Percentiles rank a stretch among this genome's conserved stretches.
These are phyloP conservation scores for Sclerotiophoma versabilis DNA, from an alignment of 2,329 filamentous ascomycete genomes.

Conservation along the genomic window DNA sequence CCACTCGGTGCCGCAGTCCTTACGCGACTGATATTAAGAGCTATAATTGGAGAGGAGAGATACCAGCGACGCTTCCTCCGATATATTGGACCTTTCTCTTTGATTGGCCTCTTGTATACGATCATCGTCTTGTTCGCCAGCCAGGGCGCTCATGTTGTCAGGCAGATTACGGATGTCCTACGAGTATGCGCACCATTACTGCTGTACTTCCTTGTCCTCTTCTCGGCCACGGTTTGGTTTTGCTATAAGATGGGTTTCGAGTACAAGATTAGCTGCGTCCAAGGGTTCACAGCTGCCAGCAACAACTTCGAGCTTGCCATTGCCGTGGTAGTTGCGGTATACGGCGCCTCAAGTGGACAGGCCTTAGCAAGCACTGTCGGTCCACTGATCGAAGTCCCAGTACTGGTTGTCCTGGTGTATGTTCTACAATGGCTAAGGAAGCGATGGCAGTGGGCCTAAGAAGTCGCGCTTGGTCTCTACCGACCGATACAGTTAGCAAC, in stretches of 20 bases:
- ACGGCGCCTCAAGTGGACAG: slow-evolving; percentile 78
- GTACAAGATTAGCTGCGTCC: slow-evolving; percentile 74
- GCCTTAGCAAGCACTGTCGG: slow-evolving; percentile 84
- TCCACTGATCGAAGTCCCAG: slow-evolving; percentile 85
- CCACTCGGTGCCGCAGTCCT: slow-evolving; percentile 81
- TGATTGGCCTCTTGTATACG: slow-evolving; percentile 85
- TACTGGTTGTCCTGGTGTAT: slow-evolving; percentile 80
- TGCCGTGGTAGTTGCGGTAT: slow-evolving; percentile 83
- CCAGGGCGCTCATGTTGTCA: slow-evolving; percentile 80
- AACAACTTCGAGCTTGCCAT: slow-evolving; percentile 96
- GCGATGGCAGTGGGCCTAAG: slow-evolving; percentile 60
- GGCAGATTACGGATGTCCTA: slow-evolving; percentile 83
- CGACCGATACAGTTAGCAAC: background rate
- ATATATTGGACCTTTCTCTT: slow-evolving; percentile 73
- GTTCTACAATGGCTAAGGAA: slow-evolving; percentile 66
- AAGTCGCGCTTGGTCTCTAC: background rate
- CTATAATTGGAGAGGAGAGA: slow-evolving; percentile 62
- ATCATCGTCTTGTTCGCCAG: slow-evolving; percentile 86
- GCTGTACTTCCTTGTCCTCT: slow-evolving; percentile 81
- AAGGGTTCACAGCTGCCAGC: slow-evolving; percentile 88
- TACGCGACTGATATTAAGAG: slow-evolving; percentile 70
- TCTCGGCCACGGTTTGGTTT: slow-evolving; percentile 70
- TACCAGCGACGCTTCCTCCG: slow-evolving; percentile 76
- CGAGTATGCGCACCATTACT: slow-evolving; percentile 81
- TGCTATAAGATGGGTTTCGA: slow-evolving; percentile 73